A percentile compares a stretch with the other conserved stretches of the same genome.
These are phyloP conservation scores for Linum tenue DNA, from an alignment of 345 rosid genomes.

Conservation along the genomic window DNA sequence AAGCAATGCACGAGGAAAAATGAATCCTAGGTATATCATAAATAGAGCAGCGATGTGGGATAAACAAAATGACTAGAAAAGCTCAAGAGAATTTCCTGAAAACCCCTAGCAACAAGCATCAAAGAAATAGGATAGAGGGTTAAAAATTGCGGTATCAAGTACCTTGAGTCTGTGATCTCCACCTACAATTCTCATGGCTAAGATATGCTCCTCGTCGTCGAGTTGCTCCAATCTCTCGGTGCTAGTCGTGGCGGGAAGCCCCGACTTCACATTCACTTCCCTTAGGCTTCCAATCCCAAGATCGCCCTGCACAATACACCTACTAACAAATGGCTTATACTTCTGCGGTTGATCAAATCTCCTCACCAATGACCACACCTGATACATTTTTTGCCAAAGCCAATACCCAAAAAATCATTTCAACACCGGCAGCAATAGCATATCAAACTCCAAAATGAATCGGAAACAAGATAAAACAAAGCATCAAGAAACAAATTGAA, in stretches of 20 bases:
- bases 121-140: neutral
- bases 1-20: too few relatives aligned
- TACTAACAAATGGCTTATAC: slow-evolving; percentile 3
- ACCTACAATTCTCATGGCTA: neutral
- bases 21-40: too few relatives aligned
- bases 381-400: neutral
- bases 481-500: too few relatives aligned
- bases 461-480: too few relatives aligned
- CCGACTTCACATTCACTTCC: slow-evolving; percentile 2
- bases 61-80: neutral
- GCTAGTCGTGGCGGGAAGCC: slow-evolving; percentile 3
- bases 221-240: slow-evolving; percentile 5
- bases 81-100: too few relatives aligned
- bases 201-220: slow-evolving; percentile 1
- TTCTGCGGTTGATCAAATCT: slow-evolving; percentile 2
- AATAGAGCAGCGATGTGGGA: neutral
- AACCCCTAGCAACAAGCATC: too few relatives aligned
- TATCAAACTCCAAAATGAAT: neutral
- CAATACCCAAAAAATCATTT: neutral
- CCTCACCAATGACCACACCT: slow-evolving; percentile 9
- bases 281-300: slow-evolving; percentile 2
- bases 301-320: neutral
- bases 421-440: neutral
- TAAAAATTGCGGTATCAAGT: neutral
- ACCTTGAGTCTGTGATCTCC: slow-evolving; percentile 6